Evolutionary conservation across 2,329 filamentous ascomycete genomes (phyloP).

Genomic region (Endocalyx cinctus): DNA sequence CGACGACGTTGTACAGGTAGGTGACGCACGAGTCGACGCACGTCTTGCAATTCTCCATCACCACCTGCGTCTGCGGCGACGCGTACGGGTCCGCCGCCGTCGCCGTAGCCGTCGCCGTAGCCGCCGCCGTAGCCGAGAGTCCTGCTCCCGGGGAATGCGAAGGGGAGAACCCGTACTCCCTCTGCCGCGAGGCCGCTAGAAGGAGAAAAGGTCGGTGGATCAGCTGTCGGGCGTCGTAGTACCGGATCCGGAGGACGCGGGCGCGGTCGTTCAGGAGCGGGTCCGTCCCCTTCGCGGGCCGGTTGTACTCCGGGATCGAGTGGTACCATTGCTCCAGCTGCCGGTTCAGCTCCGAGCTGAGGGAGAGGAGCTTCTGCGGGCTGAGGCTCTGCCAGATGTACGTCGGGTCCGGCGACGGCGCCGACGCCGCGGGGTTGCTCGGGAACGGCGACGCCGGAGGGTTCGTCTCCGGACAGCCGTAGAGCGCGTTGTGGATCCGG

Average conservation of each 20-base stretch:
- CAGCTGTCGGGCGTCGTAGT: constrained; percentile 66
- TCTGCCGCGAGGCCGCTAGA: constrained; percentile 19
- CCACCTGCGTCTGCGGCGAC: constrained; percentile 20
- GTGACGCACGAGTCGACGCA: constrained; percentile 31
- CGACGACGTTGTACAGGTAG: constrained; percentile 30
- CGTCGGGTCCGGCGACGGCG: constrained; percentile 15
- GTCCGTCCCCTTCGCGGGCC: constrained; percentile 53
- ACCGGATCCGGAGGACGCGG: constrained; percentile 64
- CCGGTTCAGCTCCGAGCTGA: constrained; percentile 32
- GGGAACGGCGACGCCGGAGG: too few relatives aligned
- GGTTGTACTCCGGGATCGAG: constrained; percentile 30
- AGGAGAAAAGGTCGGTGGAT: constrained; percentile 59
- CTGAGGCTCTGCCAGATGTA: constrained; percentile 21
- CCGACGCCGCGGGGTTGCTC: constrained; percentile 19
- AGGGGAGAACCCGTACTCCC: too few relatives aligned
- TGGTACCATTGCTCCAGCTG: constrained; percentile 35
- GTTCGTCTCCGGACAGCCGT: too few relatives aligned
- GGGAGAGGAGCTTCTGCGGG: constrained; percentile 24
- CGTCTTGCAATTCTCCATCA: constrained; percentile 29
- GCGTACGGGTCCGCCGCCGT: constrained; percentile 15
- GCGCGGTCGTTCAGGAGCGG: constrained; percentile 58
- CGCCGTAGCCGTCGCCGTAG: constrained; percentile 14
- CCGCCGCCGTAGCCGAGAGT: too few relatives aligned
- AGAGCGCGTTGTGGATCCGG: constrained; percentile 37
- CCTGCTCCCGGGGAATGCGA: constrained; percentile 6